Percentiles rank a stretch among this genome's conserved stretches.
These are phyloP conservation scores for Lizanozyma gosingica DNA, from an alignment of 1,139 yeast genomes.

Conservation along the genomic window DNA sequence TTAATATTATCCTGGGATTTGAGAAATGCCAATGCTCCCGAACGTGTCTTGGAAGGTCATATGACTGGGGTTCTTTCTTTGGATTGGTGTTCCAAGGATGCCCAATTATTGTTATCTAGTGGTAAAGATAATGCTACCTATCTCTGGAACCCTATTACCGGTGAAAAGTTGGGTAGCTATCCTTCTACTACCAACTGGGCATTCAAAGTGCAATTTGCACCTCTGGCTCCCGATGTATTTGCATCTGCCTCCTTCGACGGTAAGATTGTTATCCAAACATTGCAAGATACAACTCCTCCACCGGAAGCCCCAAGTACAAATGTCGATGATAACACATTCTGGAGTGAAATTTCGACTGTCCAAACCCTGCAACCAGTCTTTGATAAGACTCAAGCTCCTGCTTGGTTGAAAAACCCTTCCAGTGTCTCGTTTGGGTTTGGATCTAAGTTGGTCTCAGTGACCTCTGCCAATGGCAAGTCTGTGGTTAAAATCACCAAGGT, in stretches of 20 bases:
- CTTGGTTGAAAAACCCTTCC: constrained; percentile 74
- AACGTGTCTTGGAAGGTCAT: constrained; percentile 68
- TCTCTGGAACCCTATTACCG: constrained; percentile 82
- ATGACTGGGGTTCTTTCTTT: constrained; percentile 79
- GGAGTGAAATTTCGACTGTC: constrained; percentile 66
- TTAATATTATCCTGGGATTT: constrained; percentile 88
- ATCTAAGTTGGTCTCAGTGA: constrained; percentile 67
- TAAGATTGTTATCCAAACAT: constrained; percentile 70
- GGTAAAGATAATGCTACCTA: constrained; percentile 87
- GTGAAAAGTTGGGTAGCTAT: constrained; percentile 69
- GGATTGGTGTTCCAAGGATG: constrained; percentile 90
- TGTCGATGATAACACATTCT: constrained; percentile 63
- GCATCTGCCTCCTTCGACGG: constrained; percentile 94
- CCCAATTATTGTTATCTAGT: constrained; percentile 68
- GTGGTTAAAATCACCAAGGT: constrained; percentile 45
- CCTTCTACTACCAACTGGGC: constrained; percentile 95
- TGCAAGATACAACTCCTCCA: constrained; percentile 68
- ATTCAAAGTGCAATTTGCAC: constrained; percentile 81
- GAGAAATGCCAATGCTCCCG: constrained; percentile 87
- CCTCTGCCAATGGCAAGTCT: constrained; percentile 31
- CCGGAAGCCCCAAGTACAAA: constrained; percentile 41
- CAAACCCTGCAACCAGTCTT: constrained; percentile 63
- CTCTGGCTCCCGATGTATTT: constrained; percentile 78
- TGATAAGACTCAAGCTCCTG: constrained; percentile 70
- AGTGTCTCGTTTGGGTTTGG: constrained; percentile 90